Evolutionary conservation across 2,329 filamentous ascomycete species (phyloP), one percentile per base, ranked within the genome.

Genomic region (Alternaria incomplexa): DNA sequence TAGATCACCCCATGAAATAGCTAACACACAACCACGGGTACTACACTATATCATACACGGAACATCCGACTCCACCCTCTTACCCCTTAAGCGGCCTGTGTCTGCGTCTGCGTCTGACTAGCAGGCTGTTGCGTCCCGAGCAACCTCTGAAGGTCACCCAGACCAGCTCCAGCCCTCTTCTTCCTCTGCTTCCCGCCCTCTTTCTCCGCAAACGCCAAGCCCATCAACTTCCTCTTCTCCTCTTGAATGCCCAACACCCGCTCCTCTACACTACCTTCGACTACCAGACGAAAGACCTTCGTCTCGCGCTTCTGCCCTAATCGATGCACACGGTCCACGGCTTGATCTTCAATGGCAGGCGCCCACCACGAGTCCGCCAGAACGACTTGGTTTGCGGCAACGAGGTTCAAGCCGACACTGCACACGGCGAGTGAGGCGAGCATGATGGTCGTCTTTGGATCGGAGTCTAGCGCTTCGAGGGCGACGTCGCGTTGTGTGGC

Each of bases 291-390:
- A 84, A 93, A 96, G 1, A 97, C 90, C 1, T 88, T 93, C 0
- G 91, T 93, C 64, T 90, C 86, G 40, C 91, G 87, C 66, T 86
- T 94, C 81, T 97, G 94, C 0, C 93, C 93, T 0, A 97, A 84
- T 0, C 93, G 87, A 76, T 97, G 92, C 7, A 97, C 93, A 5
- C 93, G 90, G 75, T 97, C 93, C 3, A 97, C 86, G 4, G 94
- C 94, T 77, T 97, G 93, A 70, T 97, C 93, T 79, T 97, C 93
- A 58, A 97, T 96, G 1, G 93, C 93, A 0, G 93, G 93, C 2
- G 93, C 93, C 79, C 93, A 97, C 93, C 93, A 97, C 62, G 88
- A 91, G 78, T 97, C 93, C 0, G 89, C 88, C 20, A 97, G 84
- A 48, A 97, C 89, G 62, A 96, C 92, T 7, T 93, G 93, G 71